Base-by-base conservation (phyloP, 2,329 filamentous ascomycete species). In the Furcasterigmium furcatum region DNA sequence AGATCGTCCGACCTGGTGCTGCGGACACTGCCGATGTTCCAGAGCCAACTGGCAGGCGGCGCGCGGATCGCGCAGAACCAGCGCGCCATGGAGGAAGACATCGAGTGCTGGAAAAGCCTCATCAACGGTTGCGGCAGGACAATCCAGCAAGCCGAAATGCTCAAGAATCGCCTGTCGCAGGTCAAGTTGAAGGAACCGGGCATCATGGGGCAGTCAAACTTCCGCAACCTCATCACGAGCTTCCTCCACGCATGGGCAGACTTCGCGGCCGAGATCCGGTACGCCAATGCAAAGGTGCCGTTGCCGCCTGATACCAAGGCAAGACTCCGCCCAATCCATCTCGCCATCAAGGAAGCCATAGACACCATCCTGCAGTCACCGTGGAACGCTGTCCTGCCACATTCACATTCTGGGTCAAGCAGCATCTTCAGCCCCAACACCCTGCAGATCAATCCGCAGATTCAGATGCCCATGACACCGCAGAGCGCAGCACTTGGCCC, bases 401-500 rank as follows among this genome's bases (percentile, higher is more conserved):
- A 63, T 42, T 58, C 58, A 47, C 54, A 21, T 58, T 48, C 48
- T 6, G 44, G 38, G 7, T 43, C 35, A 14, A 35, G 46, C n/a
- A 51, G 40, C 42, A 49, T 41, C 5, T 52, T 52, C 30, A 55
- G 56, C 32, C 48, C 55, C 8, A 50, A 52, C 16, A 52, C 54
- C 34, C 54, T 58, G 46, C 64, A 61, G 18, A 59, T 52, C 46
- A 34, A 34, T 16, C 59, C 50, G 13, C 57, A 61, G 44, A 59
- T 71, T 51, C 66, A 68, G 43, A 55, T 91, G 30, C 91, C 91
- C 9, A 90, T 94, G 58, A 96, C 91, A 2, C 91, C 92, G 8
- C 79, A 96, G 50, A 94, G 88, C 56, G 91, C 91, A 14, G 91
- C 91, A 2, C 74, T 96, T 5, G 92, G 91, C 1, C 90, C 91